Evolutionary conservation across 2,329 filamentous ascomycete species (phyloP).

Genomic region (Chalaropsis ovoidea): DNA sequence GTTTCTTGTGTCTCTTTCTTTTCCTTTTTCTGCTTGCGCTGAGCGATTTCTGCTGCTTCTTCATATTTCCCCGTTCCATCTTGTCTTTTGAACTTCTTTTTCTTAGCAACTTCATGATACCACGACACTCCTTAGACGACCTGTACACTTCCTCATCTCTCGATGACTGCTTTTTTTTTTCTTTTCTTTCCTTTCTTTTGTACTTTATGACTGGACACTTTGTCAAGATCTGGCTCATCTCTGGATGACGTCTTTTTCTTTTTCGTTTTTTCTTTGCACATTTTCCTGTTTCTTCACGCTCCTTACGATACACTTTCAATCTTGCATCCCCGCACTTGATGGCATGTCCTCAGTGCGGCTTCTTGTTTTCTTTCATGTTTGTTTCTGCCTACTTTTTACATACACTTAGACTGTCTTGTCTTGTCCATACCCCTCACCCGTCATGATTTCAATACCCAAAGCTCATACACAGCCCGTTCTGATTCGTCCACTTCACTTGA

Average conservation of each 20-base stretch:
- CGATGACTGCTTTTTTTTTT: not conserved
- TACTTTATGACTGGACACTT: not conserved
- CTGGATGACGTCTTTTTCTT: not conserved
- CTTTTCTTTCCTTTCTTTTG: not conserved
- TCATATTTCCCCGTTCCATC: not conserved
- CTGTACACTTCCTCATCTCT: not conserved
- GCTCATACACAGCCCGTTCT: constrained; percentile 1
- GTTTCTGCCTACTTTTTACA: not conserved
- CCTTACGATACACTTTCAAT: not conserved
- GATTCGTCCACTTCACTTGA: not conserved
- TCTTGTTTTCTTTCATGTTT: not conserved
- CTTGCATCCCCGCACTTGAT: not conserved
- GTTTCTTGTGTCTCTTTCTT: not conserved
- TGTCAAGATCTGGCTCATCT: not conserved
- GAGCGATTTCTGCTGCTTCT: not conserved
- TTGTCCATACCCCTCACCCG: constrained; percentile 1
- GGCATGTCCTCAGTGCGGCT: not conserved
- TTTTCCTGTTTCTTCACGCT: not conserved
- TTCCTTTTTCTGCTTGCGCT: not conserved
- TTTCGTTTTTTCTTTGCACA: not conserved
- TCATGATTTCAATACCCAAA: constrained; percentile 7
- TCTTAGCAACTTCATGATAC: constrained; percentile 1
- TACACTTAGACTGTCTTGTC: constrained; percentile 8
- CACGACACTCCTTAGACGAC: constrained; percentile 12
- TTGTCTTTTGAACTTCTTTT: not conserved